Percentiles rank a stretch among this genome's conserved stretches.
Conservation (phyloP, 2,329 filamentous ascomycete species). For the Tolypocladium guangdongense region DNA sequence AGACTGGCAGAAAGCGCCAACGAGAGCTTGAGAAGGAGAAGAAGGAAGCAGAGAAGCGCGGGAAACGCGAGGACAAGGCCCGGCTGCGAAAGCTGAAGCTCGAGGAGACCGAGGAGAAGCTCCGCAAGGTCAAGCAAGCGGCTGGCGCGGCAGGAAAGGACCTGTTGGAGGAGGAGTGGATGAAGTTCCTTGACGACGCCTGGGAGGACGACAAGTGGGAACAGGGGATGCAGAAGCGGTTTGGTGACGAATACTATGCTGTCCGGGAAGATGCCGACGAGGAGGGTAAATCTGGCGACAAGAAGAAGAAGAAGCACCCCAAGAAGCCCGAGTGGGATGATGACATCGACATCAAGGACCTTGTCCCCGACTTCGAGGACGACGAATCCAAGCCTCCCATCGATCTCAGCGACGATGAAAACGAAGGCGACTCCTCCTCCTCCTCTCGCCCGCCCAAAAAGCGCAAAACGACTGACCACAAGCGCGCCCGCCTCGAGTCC, state of each 20-base stretch:
- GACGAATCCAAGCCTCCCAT: conserved; percentile 42
- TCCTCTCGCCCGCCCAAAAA: conserved; percentile 41
- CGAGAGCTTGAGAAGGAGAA: conserved; percentile 68
- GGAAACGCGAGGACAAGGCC: conserved; percentile 70
- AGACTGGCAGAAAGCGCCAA: conserved; percentile 62
- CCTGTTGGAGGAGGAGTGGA: conserved; percentile 68
- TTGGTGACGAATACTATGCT: conserved; percentile 86
- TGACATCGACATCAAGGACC: conserved; percentile 92
- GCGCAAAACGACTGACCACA: conserved; percentile 49
- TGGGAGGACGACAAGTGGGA: conserved; percentile 92
- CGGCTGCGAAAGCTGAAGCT: conserved; percentile 79
- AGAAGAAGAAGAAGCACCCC: conserved; percentile 30
- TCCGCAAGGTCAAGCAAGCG: conserved; percentile 79
- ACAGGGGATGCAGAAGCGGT: conserved; percentile 74
- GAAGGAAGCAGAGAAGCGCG: conserved; percentile 67
- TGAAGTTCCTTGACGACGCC: conserved; percentile 70
- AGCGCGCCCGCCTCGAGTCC: conserved; percentile 44
- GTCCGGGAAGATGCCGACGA: conserved; percentile 55
- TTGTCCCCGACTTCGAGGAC: conserved; percentile 77
- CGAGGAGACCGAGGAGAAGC: conserved; percentile 79
- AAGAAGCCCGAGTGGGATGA: conserved; percentile 77
- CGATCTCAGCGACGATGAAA: conserved; percentile 36
- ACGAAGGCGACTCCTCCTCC: conserved; percentile 21
- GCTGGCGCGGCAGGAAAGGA: conserved; percentile 64
- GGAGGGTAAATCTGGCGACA: conserved; percentile 44